phyloP scores from a whole-genome alignment of 1,284 basidiomycete species.

The Pseudozyma hubeiensis region DNA sequence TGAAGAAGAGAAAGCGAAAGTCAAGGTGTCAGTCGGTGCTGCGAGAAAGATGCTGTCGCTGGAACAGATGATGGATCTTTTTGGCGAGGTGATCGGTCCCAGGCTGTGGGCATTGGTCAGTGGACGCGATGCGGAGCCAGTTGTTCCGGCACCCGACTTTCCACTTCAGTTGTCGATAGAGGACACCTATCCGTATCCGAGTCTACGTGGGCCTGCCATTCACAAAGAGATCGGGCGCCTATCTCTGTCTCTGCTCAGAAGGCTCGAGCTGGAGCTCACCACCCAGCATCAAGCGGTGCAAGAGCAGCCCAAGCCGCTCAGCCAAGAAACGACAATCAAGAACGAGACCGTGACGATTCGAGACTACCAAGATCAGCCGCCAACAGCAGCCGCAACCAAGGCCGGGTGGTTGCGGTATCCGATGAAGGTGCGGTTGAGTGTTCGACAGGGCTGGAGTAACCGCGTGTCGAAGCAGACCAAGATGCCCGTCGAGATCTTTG shows the following conservation, averaged over 20 bases:
- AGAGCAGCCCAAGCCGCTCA: conserved; percentile 14
- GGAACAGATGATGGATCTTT: conserved; percentile 39
- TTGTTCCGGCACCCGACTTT: conserved; percentile 64
- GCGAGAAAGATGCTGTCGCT: conserved; percentile 48
- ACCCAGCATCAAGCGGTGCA: neutral
- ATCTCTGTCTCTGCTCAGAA: conserved; percentile 41
- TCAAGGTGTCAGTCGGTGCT: conserved; percentile 28
- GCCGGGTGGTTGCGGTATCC: conserved; percentile 56
- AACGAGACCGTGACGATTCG: conserved; percentile 28
- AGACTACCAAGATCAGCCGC: conserved; percentile 22
- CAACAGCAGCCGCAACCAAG: neutral
- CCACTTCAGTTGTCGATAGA: conserved; percentile 69
- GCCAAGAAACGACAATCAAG: conserved; percentile 28
- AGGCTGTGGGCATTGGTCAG: conserved; percentile 63
- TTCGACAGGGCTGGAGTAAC: conserved; percentile 50
- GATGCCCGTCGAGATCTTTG: conserved; percentile 63
- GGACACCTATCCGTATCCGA: conserved; percentile 62
- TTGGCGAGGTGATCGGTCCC: conserved; percentile 55
- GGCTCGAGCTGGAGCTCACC: conserved; percentile 62
- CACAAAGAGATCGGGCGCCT: conserved; percentile 44
- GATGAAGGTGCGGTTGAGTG: conserved; percentile 48
- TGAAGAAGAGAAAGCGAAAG: conserved; percentile 19
- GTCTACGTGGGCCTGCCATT: conserved; percentile 36
- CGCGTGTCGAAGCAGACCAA: conserved; percentile 48
- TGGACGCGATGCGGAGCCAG: conserved; percentile 65